Conservation (phyloP, 345 rosid species). For the rapeseed (Brassica napus) region Da-Ae NC_063447.1:28855001-28855500, state of each 20-base stretch:
- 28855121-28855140: constrained; percentile 77
- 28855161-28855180: constrained; percentile 99
- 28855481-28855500: constrained; percentile 6
- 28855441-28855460: not conserved
- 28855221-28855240: no score
- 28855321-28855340: constrained; percentile 90
- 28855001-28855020: not conserved
- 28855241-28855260: not conserved
- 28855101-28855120: constrained; percentile 88
- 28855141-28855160: constrained; percentile 94
- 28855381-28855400: constrained; percentile 94
- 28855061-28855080: constrained; percentile 95
- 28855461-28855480: not conserved
- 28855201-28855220: constrained; percentile 57
- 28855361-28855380: constrained; percentile 98
- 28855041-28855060: constrained; percentile 98
- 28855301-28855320: constrained; percentile 98
- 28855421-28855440: not conserved
- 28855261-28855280: not conserved
- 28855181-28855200: constrained; percentile 99
- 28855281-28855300: constrained; percentile 56
- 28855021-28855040: constrained; percentile 74
- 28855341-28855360: constrained; percentile 95
- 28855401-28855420: constrained; percentile 64
- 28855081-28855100: constrained; percentile 95